A percentile compares a stretch with the other conserved stretches of the same genome.
These are phyloP conservation scores for Penicillium sp. DNA, from an alignment of 2,329 filamentous ascomycete genomes.

Conservation along the genomic window DNA sequence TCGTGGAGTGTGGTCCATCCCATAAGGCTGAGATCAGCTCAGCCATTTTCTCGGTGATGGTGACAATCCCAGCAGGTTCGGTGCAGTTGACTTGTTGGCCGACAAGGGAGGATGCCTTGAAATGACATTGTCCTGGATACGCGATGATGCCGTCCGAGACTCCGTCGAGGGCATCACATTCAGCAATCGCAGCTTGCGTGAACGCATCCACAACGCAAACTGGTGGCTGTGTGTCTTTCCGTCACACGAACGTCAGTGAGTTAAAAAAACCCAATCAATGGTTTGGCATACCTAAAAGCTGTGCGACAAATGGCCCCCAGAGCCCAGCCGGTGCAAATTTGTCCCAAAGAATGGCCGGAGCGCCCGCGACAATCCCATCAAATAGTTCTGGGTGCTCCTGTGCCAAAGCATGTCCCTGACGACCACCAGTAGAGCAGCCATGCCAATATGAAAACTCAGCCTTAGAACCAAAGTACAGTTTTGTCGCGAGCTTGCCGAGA, in stretches of 20 bases:
- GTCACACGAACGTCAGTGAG: background rate
- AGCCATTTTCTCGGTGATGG: constrained; percentile 11
- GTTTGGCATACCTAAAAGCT: background rate
- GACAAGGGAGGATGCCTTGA: constrained; percentile 6
- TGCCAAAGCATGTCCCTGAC: constrained; percentile 20
- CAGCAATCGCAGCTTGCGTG: constrained; percentile 8
- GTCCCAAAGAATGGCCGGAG: constrained; percentile 18
- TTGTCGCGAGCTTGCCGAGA: constrained; percentile 7
- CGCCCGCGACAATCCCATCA: constrained; percentile 28
- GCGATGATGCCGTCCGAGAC: constrained; percentile 28
- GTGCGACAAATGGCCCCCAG: constrained; percentile 19
- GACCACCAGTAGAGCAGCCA: constrained; percentile 23
- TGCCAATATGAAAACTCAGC: constrained; percentile 15
- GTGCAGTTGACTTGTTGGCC: constrained; percentile 6
- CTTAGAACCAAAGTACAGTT: constrained; percentile 1
- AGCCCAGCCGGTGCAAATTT: constrained; percentile 6
- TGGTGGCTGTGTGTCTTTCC: constrained; percentile 4
- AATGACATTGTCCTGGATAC: constrained; percentile 18
- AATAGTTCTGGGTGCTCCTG: constrained; percentile 23
- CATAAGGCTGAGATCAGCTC: constrained; percentile 1
- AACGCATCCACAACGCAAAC: constrained; percentile 16
- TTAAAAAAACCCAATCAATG: too few species aligned
- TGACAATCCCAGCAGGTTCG: constrained; percentile 2
- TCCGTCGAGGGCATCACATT: constrained; percentile 30
- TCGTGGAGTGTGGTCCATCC: constrained; percentile 3